A percentile compares a stretch with the other conserved stretches of the same genome.
phyloP scores from a whole-genome alignment of 495 filamentous ascomycete species.

The Hyaloscypha variabilis region DNA sequence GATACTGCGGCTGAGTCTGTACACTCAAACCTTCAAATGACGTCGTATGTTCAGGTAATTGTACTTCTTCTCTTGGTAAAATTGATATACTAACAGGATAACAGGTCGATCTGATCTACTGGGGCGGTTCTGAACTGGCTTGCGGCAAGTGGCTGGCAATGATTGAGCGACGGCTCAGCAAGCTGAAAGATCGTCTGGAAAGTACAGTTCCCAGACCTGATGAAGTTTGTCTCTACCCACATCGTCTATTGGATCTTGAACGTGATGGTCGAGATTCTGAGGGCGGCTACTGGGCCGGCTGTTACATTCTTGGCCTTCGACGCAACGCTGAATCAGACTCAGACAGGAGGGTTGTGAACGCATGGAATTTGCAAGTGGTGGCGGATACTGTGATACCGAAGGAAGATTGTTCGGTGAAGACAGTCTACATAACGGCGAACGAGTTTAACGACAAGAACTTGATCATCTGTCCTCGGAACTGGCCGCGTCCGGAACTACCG shows the following conservation, averaged over 20 bases:
- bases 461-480: constrained; percentile 10
- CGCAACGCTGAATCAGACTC: neutral
- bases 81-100: neutral
- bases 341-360: constrained; percentile 3
- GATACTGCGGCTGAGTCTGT: neutral
- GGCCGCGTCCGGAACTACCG: constrained; percentile 13
- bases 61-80: neutral
- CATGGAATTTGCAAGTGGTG: constrained; percentile 4
- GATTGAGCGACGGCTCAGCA: constrained; percentile 18
- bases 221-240: constrained; percentile 15
- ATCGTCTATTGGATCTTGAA: constrained; percentile 21
- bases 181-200: constrained; percentile 20
- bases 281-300: constrained; percentile 3
- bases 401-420: constrained; percentile 17
- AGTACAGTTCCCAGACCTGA: neutral
- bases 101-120: constrained; percentile 14
- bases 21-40: neutral
- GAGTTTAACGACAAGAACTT: constrained; percentile 2
- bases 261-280: neutral
- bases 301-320: constrained; percentile 11
- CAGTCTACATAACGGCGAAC: neutral
- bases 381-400: constrained; percentile 3
- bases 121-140: constrained; percentile 9
- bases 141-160: constrained; percentile 23
- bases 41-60: neutral